Base-by-base conservation (phyloP, 768 basidiomycete genomes). In the Suillus spraguei region DNA sequence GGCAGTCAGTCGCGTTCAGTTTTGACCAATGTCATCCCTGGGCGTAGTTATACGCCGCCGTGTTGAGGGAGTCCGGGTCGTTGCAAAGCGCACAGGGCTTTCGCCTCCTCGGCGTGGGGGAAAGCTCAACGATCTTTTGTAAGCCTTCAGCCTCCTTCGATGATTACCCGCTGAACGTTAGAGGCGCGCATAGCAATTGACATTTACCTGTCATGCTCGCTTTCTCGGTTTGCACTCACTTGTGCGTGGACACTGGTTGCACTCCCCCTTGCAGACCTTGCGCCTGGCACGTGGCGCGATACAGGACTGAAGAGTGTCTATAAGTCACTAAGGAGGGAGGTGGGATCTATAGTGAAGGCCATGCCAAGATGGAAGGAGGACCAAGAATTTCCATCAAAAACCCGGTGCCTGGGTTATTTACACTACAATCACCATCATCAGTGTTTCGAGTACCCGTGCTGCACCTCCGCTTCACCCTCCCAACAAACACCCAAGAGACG, bases 151-250 rank as follows among this genome's bases (percentile, higher is more conserved):
- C n/a, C n/a, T n/a, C n/a, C n/a, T n/a, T n/a, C n/a, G n/a, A n/a
- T n/a, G n/a, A n/a, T n/a, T n/a, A n/a, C n/a, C n/a, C n/a, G n/a
- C n/a, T n/a, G n/a, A n/a, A n/a, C n/a, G n/a, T n/a, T n/a, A n/a
- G n/a, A n/a, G n/a, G n/a, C 91, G 59, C 81, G 91, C n/a, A 80
- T 92, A 60, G 86, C 90, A 69, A 77, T 90, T 63, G 91, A 93
- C 76, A 85, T 89, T 61, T 75, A 89, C 50, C 78, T 88, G 71
- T 90, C 89, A 4, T 85, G 87, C 49, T 83, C 80, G 64, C 42
- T 84, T 49, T 74, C 75, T 35, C 77, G 81, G 44, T 72, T 85
- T 61, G 67, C 78, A 54, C 76, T 87, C n/a, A 80, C 84, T 35
- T 67, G 79, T 22, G 75, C 86, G 14, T 87, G 85, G 85, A 79